phyloP scores from a whole-genome alignment of 1,284 basidiomycete genomes.

The Ceratobasidium sp. region DNA sequence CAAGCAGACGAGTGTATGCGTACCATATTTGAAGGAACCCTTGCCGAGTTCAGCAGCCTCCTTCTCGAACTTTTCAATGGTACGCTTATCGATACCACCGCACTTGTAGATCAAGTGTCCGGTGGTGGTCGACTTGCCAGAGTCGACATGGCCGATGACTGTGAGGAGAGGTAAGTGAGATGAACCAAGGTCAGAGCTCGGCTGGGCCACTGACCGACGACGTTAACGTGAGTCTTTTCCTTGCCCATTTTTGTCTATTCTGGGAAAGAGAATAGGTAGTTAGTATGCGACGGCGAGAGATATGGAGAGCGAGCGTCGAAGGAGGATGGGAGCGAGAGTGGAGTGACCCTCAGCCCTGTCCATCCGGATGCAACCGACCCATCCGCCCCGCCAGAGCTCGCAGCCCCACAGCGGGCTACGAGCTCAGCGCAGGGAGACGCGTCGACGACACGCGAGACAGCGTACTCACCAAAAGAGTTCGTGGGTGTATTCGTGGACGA shows the following conservation, averaged over 20 bases:
- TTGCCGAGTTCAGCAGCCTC: conserved; percentile 99
- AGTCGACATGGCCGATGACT: conserved; percentile 98
- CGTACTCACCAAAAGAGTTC: conserved; percentile 64
- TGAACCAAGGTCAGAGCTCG: conserved; percentile 47
- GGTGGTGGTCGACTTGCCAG: conserved; percentile 99
- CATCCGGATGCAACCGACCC: conserved; percentile 44
- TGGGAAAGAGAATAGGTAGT: conserved; percentile 4
- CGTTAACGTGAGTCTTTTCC: conserved; percentile 90
- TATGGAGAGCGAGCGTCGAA: conserved; percentile 53
- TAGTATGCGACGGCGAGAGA: conserved; percentile 37
- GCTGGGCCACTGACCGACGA: conserved; percentile 78
- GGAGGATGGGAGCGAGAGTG: conserved; percentile 41
- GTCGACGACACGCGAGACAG: conserved; percentile 49
- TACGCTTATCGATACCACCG: conserved; percentile 99
- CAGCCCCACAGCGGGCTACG: conserved; percentile 4
- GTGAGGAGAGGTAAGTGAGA: conserved; percentile 55
- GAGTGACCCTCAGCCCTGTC: conserved; percentile 46
- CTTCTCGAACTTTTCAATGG: conserved; percentile 99
- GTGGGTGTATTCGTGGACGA: conserved; percentile 60
- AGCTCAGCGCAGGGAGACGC: not conserved
- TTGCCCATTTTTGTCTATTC: conserved; percentile 80
- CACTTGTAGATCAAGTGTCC: conserved; percentile 99
- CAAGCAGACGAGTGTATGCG: conserved; percentile 47
- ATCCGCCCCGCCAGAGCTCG: conserved; percentile 38
- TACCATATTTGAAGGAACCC: conserved; percentile 99